Base-by-base conservation (phyloP, 2,329 filamentous ascomycete species). In the Coniochaeta sp. region DNA sequence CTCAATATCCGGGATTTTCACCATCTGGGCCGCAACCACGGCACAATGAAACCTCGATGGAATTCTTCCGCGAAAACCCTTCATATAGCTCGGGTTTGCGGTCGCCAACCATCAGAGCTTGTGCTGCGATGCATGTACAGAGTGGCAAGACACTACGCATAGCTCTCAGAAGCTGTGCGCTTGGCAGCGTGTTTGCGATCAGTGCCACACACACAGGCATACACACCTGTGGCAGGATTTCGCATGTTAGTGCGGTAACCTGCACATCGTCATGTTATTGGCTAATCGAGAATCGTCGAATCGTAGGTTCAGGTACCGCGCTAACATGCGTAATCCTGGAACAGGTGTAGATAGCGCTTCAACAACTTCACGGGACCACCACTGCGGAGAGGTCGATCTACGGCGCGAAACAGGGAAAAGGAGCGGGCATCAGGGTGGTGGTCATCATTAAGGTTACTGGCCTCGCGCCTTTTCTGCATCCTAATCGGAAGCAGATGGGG, bases 341-440 rank as follows among this genome's bases (percentile, higher is more conserved):
- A n/a, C n/a, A n/a, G n/a, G n/a, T n/a, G n/a, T n/a, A n/a, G n/a
- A n/a, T n/a, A n/a, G n/a, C n/a, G n/a, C n/a, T n/a, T n/a, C n/a
- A n/a, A n/a, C n/a, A n/a, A n/a, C n/a, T n/a, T n/a, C n/a, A n/a
- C n/a, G n/a, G n/a, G n/a, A n/a, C n/a, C n/a, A n/a, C n/a, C n/a
- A n/a, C n/a, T n/a, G n/a, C n/a, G n/a, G 52, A 42, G 49, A 40
- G 53, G 56, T 56, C 57, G 56, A 58, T 59, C 58, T 50, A 53
- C 55, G 53, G 55, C 53, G 54, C 52, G 53, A 60, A 57, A 58
- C 53, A 55, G 56, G 55, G 52, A 58, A 57, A 53, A 47, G 20
- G 50, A 42, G 16, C 38, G 3, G 12, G 18, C 22, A 26, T 42
- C 38, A 26, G 18, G 38, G 38, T 26, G 38, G 8, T 24, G 20